phyloP scores from a whole-genome alignment of 116 monocot genomes.

The Cymodocea nodosa region DNA sequence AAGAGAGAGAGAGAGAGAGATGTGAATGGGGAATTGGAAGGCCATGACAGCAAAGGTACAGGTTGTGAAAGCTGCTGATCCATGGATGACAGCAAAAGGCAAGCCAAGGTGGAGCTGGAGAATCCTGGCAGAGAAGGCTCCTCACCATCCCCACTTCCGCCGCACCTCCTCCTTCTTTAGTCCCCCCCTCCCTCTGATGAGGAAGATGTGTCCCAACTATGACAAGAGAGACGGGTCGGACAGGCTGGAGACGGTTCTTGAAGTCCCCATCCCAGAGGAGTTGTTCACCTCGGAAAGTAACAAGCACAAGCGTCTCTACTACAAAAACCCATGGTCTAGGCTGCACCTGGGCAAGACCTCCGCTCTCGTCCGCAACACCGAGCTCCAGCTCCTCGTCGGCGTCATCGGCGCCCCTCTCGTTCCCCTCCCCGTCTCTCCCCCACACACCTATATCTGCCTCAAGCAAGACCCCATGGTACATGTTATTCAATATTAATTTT shows the following conservation, averaged over 20 bases:
- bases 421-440: conserved; percentile 42
- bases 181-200: conserved; percentile 15
- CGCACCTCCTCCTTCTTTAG: background rate
- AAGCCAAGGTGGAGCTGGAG: conserved; percentile 1
- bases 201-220: conserved; percentile 40
- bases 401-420: conserved; percentile 75
- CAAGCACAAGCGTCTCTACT: conserved; percentile 12
- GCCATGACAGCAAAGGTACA: background rate
- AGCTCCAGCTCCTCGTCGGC: conserved; percentile 86
- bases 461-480: conserved; percentile 55
- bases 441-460: conserved; percentile 12
- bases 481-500: background rate
- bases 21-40: background rate
- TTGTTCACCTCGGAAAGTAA: conserved; percentile 13
- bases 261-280: conserved; percentile 60
- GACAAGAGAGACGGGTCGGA: conserved; percentile 21
- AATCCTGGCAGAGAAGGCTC: background rate
- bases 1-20: background rate
- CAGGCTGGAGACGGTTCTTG: conserved; percentile 46
- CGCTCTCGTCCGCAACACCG: conserved; percentile 14
- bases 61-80: background rate
- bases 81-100: background rate
- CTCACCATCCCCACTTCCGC: background rate
- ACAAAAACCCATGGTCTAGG: conserved; percentile 51
- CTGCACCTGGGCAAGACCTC: background rate